Evolutionary conservation across 768 basidiomycete genomes (phyloP).

Genomic region (Boletus rufocinnamomeus): DNA sequence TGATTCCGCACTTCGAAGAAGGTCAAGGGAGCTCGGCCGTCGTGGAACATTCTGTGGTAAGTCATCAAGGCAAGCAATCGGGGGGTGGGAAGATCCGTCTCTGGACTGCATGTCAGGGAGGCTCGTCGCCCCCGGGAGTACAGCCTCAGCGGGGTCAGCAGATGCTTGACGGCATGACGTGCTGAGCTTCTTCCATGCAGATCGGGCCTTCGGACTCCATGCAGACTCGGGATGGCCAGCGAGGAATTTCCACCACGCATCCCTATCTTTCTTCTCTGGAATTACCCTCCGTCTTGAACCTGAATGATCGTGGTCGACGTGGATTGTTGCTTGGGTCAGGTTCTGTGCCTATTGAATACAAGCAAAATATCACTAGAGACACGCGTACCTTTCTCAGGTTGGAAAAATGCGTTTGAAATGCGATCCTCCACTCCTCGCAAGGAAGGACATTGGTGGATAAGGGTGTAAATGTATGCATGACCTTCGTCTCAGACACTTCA

Average conservation of each 20-base stretch:
- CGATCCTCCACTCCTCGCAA: slow-evolving; percentile 63
- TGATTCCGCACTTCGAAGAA: neutral
- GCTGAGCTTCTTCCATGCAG: slow-evolving; percentile 15
- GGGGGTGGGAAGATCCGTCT: slow-evolving; percentile 1
- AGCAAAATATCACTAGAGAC: neutral
- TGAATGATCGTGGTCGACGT: slow-evolving; percentile 16
- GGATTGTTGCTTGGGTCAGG: slow-evolving; percentile 58
- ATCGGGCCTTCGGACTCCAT: slow-evolving; percentile 51
- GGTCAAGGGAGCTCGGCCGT: neutral
- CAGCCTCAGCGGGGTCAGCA: slow-evolving; percentile 28
- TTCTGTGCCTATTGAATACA: slow-evolving; percentile 50
- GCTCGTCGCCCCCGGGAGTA: neutral
- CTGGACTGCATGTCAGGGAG: slow-evolving; percentile 1
- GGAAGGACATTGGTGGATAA: slow-evolving; percentile 48
- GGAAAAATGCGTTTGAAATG: slow-evolving; percentile 58
- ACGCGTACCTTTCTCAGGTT: slow-evolving; percentile 58
- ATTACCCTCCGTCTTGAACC: slow-evolving; percentile 40
- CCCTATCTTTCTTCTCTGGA: slow-evolving; percentile 72
- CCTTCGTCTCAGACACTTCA: slow-evolving; percentile 40
- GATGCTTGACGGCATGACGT: slow-evolving; percentile 35
- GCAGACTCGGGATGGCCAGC: slow-evolving; percentile 65
- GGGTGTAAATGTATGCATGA: slow-evolving; percentile 16
- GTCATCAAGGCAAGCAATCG: neutral
- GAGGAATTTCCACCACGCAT: slow-evolving; percentile 80
- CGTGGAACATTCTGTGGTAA: neutral